Percentiles rank a stretch among this genome's conserved stretches.
These are phyloP conservation scores for Neoboletus magnificus DNA, from an alignment of 768 basidiomycete genomes.

Conservation along the genomic window DNA sequence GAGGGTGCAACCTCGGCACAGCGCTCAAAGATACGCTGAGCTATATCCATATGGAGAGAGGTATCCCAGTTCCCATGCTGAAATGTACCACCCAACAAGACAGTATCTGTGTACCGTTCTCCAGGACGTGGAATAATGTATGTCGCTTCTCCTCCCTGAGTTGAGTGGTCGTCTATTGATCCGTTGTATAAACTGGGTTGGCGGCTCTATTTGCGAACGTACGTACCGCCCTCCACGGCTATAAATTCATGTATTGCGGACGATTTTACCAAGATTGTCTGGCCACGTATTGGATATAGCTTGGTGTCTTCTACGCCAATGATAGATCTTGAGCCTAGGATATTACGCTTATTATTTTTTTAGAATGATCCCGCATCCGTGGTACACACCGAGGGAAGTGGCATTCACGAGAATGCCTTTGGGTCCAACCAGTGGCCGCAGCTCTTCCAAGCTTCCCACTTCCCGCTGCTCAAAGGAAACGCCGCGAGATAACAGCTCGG, in stretches of 20 bases:
- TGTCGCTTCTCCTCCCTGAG: conserved; percentile 31
- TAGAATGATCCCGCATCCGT: not conserved
- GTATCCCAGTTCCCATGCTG: conserved; percentile 48
- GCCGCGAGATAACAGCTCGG: conserved; percentile 36
- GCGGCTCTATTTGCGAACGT: not conserved
- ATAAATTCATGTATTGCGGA: conserved; percentile 50
- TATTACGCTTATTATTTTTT: not conserved
- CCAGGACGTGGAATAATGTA: conserved; percentile 67
- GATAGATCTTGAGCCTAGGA: conserved; percentile 61
- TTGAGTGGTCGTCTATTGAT: conserved; percentile 12
- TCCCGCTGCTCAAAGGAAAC: conserved; percentile 43
- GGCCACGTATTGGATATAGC: conserved; percentile 78
- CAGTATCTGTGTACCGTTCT: conserved; percentile 37
- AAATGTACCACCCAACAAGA: conserved; percentile 59
- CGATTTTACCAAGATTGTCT: conserved; percentile 73
- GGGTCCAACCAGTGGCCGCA: conserved; percentile 36
- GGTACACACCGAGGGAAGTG: conserved; percentile 46
- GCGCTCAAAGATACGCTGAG: conserved; percentile 45
- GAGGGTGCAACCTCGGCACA: conserved; percentile 40
- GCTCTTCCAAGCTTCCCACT: conserved; percentile 45
- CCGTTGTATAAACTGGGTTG: not conserved
- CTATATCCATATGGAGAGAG: conserved; percentile 41
- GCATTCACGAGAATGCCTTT: conserved; percentile 53
- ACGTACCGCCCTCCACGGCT: conserved; percentile 25
- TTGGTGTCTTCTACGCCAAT: conserved; percentile 78